Base-by-base conservation (phyloP, 139 green algal genomes). In the Chlorella sp. region DNA sequence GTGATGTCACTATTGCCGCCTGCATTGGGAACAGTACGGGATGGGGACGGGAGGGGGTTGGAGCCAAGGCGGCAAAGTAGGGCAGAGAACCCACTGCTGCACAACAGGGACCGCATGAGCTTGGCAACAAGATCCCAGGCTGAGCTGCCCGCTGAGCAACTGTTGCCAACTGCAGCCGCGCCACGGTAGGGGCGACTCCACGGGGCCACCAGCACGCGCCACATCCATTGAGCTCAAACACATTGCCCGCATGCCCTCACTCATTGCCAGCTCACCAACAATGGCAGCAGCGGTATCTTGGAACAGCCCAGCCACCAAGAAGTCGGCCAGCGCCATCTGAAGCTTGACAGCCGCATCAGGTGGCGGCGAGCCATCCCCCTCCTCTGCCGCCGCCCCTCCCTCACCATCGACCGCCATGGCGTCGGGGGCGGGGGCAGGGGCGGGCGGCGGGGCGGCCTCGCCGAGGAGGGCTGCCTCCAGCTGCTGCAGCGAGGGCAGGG, bases 221-320 rank as follows among this genome's bases (percentile, higher is more conserved):
- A n/a, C n/a, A n/a, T n/a, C n/a, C n/a, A n/a, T n/a, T n/a, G n/a
- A n/a, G n/a, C n/a, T n/a, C n/a, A n/a, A n/a, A n/a, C n/a, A n/a
- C n/a, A n/a, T n/a, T n/a, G n/a, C n/a, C n/a, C n/a, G n/a, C n/a
- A n/a, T n/a, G n/a, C n/a, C n/a, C n/a, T n/a, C n/a, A n/a, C n/a
- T n/a, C n/a, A n/a, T n/a, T n/a, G 44, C 9, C 30, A 16, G 78
- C 78, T 74, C 63, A 83, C 78, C 78, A 4, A 83, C n/a, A 18
- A 74, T 83, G 38, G 78, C 78, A 20, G 63, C 38, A 4, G 63
- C 78, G 17, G 63, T 83, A 6, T 76, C 79, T 0, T 80, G 55
- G 38, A 93, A 90, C 6, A 89, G 82, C 41, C 94, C 91, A 0
- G 36, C 57, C 23, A 92, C 80, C 38, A 95, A 56, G 32, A 93